Conservation (phyloP, 208 protist genomes). For the Crithidia mellificae region DNA sequence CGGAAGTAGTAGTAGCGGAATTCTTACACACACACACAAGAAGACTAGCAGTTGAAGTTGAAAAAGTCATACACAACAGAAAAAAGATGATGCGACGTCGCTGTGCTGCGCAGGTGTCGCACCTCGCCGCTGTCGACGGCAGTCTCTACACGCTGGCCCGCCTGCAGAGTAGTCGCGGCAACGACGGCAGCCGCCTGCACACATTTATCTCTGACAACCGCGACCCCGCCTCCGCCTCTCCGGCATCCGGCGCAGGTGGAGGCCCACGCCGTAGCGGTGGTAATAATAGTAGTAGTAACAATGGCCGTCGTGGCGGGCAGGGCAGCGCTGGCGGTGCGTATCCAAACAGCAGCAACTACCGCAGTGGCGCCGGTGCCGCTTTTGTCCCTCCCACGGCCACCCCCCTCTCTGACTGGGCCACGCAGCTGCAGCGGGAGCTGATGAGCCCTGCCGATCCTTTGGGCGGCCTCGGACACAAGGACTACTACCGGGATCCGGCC, state of each 20-base stretch:
- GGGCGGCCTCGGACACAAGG: conserved; percentile 78
- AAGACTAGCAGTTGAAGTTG: too few species aligned
- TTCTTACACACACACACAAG: too few species aligned
- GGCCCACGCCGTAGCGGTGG: background rate
- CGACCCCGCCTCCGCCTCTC: conserved; percentile 15
- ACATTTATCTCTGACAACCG: conserved; percentile 28
- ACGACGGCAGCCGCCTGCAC: conserved; percentile 18
- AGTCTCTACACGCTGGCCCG: conserved; percentile 6
- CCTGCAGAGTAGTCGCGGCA: conserved; percentile 21
- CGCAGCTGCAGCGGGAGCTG: conserved; percentile 76
- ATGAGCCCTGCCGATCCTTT: conserved; percentile 71
- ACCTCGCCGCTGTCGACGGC: background rate
- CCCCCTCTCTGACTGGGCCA: conserved; percentile 51
- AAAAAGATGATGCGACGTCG: conserved; percentile 53
- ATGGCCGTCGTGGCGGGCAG: too few species aligned
- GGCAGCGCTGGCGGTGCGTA: too few species aligned
- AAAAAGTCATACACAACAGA: too few species aligned
- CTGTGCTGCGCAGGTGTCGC: conserved; percentile 13
- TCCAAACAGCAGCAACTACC: too few species aligned
- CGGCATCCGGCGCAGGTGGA: background rate
- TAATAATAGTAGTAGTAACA: background rate
- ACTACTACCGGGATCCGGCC: conserved; percentile 85
- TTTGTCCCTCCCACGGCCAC: background rate
- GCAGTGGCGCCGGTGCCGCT: too few species aligned
- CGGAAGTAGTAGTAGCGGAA: too few species aligned